A percentile compares a stretch with the other conserved stretches of the same genome.
phyloP scores from a whole-genome alignment of 192 early-diverging fungal species.

The Rhizophagus prolifer region DNA sequence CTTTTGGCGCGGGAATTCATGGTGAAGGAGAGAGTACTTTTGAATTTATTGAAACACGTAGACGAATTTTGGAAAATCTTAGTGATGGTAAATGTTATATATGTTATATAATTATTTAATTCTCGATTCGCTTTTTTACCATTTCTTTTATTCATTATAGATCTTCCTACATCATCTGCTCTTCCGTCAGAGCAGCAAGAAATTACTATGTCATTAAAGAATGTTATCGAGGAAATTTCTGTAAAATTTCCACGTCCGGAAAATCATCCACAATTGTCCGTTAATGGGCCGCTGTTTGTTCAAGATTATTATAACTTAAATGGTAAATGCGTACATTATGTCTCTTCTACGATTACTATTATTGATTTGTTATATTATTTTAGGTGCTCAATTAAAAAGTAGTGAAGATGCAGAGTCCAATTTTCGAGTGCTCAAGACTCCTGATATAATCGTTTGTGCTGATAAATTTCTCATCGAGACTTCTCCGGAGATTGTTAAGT shows the following conservation, averaged over 20 bases:
- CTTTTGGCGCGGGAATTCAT: constrained; percentile 11
- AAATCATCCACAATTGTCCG: neutral
- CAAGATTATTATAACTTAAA: constrained; percentile 10
- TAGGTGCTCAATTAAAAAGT: constrained; percentile 42
- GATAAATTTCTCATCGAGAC: constrained; percentile 53
- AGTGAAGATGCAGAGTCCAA: constrained; percentile 36
- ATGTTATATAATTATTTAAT: neutral
- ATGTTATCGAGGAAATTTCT: neutral
- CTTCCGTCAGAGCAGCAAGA: constrained; percentile 4
- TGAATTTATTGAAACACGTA: constrained; percentile 4
- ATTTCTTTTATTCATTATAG: neutral
- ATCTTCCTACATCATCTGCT: constrained; percentile 11
- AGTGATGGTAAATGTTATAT: neutral
- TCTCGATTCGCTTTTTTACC: neutral
- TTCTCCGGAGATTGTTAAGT: constrained; percentile 49
- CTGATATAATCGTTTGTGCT: constrained; percentile 52
- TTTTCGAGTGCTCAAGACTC: constrained; percentile 42
- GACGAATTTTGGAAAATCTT: neutral
- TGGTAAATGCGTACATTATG: neutral
- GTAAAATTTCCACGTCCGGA: neutral
- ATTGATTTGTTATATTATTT: neutral
- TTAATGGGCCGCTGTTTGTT: constrained; percentile 10
- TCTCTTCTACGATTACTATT: neutral
- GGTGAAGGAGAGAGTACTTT: constrained; percentile 16
- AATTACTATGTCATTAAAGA: neutral